Evolutionary conservation across 164 flowering plant genomes (phyloP).

Genomic region (Chloranthus sessilifolius): DNA sequence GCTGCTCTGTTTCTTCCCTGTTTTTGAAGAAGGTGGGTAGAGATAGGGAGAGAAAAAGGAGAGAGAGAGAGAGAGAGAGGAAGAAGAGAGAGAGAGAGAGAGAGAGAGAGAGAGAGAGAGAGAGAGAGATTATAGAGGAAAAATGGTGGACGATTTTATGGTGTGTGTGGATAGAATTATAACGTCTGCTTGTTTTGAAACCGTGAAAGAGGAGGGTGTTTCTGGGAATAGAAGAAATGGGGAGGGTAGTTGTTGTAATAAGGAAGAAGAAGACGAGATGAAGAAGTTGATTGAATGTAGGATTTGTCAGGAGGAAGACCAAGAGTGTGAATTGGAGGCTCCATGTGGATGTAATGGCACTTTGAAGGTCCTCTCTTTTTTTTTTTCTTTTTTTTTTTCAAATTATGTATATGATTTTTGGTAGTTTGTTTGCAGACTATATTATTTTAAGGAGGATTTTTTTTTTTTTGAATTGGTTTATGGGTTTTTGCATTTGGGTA

Average conservation of each 20-base stretch:
- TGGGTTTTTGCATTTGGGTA: not conserved
- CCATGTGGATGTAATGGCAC: conserved; percentile 80
- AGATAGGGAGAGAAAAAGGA: not conserved
- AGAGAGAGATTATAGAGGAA: conserved; percentile 7
- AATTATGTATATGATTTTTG: not conserved
- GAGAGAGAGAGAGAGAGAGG: conserved; percentile 5
- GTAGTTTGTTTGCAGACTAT: conserved; percentile 2
- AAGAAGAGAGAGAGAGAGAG: conserved; percentile 4
- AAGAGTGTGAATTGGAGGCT: conserved; percentile 41
- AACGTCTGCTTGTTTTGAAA: conserved; percentile 44
- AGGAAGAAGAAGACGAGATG: conserved; percentile 3
- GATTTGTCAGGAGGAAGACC: conserved; percentile 73
- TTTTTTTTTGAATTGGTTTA: not conserved
- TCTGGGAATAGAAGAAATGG: conserved; percentile 11
- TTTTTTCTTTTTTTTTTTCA: not conserved
- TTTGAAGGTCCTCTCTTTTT: conserved; percentile 41
- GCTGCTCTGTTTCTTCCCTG: too few species aligned
- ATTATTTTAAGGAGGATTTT: conserved; percentile 1
- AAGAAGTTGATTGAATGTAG: conserved; percentile 52
- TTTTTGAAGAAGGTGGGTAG: not conserved
- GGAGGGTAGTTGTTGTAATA: conserved; percentile 13
- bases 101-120: not conserved
- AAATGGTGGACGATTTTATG: conserved; percentile 58
- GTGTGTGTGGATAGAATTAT: conserved; percentile 55
- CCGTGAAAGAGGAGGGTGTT: conserved; percentile 12